A percentile compares a stretch with the other conserved stretches of the same genome.
Conservation (phyloP, 345 rosid species). For the Camelina neglecta region DNA sequence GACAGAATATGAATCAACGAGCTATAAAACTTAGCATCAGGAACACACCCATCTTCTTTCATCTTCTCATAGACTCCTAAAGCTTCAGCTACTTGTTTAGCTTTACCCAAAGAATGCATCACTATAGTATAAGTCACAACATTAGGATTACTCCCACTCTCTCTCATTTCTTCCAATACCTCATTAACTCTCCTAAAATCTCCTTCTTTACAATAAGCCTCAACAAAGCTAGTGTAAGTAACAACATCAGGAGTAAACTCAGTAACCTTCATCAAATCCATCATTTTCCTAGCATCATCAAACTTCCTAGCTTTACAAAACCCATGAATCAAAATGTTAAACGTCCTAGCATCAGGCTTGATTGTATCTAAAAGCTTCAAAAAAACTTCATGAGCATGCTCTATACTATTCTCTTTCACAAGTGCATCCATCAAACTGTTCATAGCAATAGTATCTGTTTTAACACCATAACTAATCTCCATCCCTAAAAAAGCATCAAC, state of each 20-base stretch:
- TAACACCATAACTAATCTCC: conserved; percentile 59
- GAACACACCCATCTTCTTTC: conserved; percentile 68
- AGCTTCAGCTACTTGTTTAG: conserved; percentile 66
- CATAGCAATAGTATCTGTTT: conserved; percentile 54
- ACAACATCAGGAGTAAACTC: conserved; percentile 62
- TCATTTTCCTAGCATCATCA: conserved; percentile 60
- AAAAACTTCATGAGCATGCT: conserved; percentile 59
- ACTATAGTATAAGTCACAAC: conserved; percentile 63
- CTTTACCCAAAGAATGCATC: conserved; percentile 78
- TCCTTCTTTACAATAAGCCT: conserved; percentile 64
- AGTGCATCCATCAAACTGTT: conserved; percentile 76
- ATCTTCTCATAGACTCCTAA: conserved; percentile 71
- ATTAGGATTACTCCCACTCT: conserved; percentile 64
- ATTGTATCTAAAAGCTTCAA: conserved; percentile 44
- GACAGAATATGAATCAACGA: conserved; percentile 68
- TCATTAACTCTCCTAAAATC: conserved; percentile 71
- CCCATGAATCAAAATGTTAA: conserved; percentile 77
- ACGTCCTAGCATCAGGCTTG: conserved; percentile 46
- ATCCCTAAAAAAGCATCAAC: conserved; percentile 60
- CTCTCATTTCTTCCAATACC: conserved; percentile 68
- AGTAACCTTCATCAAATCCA: conserved; percentile 62
- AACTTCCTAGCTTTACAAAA: conserved; percentile 71
- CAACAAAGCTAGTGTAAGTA: conserved; percentile 73
- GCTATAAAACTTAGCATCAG: conserved; percentile 67
- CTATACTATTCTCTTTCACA: conserved; percentile 71